Conservation (phyloP, 164 flowering plant species). For the Chloranthus sessilifolius region DNA sequence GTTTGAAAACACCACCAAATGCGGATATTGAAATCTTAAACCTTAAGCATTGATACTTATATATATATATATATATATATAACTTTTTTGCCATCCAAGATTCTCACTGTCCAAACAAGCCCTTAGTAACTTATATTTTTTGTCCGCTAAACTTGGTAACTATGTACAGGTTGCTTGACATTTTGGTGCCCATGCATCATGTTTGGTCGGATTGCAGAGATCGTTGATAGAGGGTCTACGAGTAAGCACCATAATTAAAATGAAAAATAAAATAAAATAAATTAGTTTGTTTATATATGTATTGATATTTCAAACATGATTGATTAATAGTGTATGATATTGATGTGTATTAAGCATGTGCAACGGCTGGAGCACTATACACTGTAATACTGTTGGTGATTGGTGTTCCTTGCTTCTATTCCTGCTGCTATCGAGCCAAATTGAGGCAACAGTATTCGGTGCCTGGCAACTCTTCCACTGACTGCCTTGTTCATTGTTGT, state of each 20-base stretch:
- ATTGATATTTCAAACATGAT: too few relatives aligned
- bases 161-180: conserved; percentile 52
- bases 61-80: too few relatives aligned
- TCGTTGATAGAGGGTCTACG: conserved; percentile 16
- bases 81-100: too few relatives aligned
- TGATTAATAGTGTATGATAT: too few relatives aligned
- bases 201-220: conserved; percentile 55
- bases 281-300: neutral
- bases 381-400: conserved; percentile 1
- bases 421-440: conserved; percentile 18
- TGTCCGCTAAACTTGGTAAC: too few relatives aligned
- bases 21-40: too few relatives aligned
- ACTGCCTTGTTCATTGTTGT: conserved; percentile 11
- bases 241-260: too few relatives aligned
- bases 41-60: too few relatives aligned
- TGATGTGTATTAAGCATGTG: conserved; percentile 11
- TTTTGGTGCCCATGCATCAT: conserved; percentile 57
- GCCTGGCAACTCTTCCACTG: conserved; percentile 5
- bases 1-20: too few relatives aligned
- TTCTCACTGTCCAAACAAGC: too few relatives aligned
- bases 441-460: conserved; percentile 12
- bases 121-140: too few relatives aligned
- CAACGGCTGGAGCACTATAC: conserved; percentile 11
- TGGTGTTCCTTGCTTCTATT: conserved; percentile 12
- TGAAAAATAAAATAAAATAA: too few relatives aligned